phyloP scores from a whole-genome alignment of 179 eudicot species.

The Carnegiea gigantea region DNA sequence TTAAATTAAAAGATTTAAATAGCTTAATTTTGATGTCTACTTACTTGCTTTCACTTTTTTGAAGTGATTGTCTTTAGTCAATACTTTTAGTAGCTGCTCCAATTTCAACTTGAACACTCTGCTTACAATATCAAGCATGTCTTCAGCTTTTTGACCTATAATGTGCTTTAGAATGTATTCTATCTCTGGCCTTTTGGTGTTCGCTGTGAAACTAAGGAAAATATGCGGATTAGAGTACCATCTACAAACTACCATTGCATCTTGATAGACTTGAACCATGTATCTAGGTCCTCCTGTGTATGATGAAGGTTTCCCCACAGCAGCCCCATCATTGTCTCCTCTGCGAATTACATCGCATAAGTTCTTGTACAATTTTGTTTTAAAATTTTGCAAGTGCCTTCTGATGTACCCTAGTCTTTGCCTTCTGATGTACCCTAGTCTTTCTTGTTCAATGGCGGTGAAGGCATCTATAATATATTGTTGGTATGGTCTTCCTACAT shows the following conservation, averaged over 20 bases:
- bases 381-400: background rate
- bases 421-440: background rate
- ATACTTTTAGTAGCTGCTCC: slow-evolving; percentile 3
- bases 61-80: background rate
- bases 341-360: background rate
- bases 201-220: slow-evolving; percentile 16
- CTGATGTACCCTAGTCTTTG: background rate
- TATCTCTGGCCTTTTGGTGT: slow-evolving; percentile 17
- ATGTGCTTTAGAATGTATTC: background rate
- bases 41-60: background rate
- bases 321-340: slow-evolving; percentile 7
- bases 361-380: background rate
- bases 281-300: slow-evolving; percentile 22
- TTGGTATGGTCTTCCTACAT: background rate
- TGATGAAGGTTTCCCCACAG: background rate
- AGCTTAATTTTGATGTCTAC: background rate
- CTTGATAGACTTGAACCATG: slow-evolving; percentile 23
- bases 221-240: slow-evolving; percentile 10
- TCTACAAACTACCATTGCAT: slow-evolving; percentile 12
- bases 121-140: background rate
- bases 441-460: background rate
- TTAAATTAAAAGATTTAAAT: too few species aligned
- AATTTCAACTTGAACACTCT: too few species aligned
- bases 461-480: slow-evolving; percentile 17
- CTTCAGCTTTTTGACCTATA: slow-evolving; percentile 1